phyloP scores from a whole-genome alignment of 176 grass and related monocot genomes.

The Aegilops longissima region DNA sequence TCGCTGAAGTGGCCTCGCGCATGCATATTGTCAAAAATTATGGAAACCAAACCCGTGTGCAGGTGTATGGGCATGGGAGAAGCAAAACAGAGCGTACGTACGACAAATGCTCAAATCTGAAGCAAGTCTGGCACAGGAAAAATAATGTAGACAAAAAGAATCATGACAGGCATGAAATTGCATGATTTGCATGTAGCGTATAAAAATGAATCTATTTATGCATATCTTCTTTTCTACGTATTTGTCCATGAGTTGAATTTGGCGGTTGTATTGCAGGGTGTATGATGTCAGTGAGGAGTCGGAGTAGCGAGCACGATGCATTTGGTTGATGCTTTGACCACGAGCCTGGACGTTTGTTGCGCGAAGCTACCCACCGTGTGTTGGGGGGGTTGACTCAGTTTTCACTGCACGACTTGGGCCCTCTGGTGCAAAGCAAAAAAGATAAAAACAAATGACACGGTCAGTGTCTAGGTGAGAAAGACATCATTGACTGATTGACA shows the following conservation, averaged over 20 bases:
- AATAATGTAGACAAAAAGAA: neutral
- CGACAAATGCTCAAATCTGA: neutral
- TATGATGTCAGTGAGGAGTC: neutral
- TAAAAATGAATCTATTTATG: neutral
- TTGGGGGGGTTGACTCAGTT: neutral
- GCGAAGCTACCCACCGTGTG: neutral
- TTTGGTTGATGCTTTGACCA: slow-evolving; percentile 9
- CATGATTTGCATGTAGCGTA: slow-evolving; percentile 11
- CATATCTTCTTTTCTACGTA: neutral
- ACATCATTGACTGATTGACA: neutral
- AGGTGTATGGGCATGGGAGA: neutral
- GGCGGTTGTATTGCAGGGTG: neutral
- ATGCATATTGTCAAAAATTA: neutral
- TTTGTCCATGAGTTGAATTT: neutral
- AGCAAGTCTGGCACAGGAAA: neutral
- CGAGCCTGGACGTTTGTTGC: slow-evolving; percentile 16
- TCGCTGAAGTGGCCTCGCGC: neutral
- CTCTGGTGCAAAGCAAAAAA: neutral
- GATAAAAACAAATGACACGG: neutral
- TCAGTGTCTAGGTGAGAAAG: neutral
- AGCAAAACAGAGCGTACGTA: neutral
- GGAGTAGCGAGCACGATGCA: slow-evolving; percentile 13
- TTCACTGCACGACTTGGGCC: neutral
- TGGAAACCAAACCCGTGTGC: neutral
- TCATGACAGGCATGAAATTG: neutral